These are phyloP conservation scores for Novymonas esmeraldas DNA, from an alignment of 208 protist genomes.

Conservation along the genomic window DNA sequence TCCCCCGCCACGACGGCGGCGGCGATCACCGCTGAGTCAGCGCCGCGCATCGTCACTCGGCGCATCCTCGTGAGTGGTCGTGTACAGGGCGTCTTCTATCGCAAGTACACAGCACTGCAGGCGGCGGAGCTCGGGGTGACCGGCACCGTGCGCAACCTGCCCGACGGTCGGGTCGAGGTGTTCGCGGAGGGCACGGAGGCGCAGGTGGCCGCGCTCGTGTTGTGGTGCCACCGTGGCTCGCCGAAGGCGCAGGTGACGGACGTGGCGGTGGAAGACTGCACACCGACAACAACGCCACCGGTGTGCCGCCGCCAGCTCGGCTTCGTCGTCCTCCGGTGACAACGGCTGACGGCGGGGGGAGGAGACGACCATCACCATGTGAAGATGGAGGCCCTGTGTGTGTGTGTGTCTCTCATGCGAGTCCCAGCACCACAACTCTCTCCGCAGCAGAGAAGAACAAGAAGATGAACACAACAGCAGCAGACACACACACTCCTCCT, in stretches of 20 bases:
- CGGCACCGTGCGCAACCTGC: constrained; percentile 83
- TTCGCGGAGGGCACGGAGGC: constrained; percentile 60
- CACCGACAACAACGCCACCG: neutral
- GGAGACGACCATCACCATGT: neutral
- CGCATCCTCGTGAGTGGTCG: constrained; percentile 77
- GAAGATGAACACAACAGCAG: too few relatives aligned
- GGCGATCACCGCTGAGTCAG: neutral
- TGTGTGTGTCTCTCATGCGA: too few relatives aligned
- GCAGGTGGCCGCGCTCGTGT: constrained; percentile 47
- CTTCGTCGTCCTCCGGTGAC: constrained; percentile 1
- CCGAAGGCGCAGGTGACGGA: constrained; percentile 60
- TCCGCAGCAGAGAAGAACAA: too few relatives aligned
- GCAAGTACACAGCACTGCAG: constrained; percentile 73
- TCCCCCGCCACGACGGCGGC: neutral
- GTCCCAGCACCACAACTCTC: too few relatives aligned
- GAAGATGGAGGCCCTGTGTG: neutral
- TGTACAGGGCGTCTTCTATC: constrained; percentile 92
- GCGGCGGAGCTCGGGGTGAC: constrained; percentile 56
- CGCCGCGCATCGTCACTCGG: constrained; percentile 12
- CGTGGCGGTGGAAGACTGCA: constrained; percentile 27
- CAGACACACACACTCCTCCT: too few relatives aligned
- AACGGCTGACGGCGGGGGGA: neutral
- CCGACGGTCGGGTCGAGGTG: constrained; percentile 78
- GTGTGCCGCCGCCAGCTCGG: neutral
- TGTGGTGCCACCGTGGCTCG: constrained; percentile 81